Percentiles rank a stretch among this genome's conserved stretches.
Evolutionary conservation across 2,329 filamentous ascomycete species (phyloP).

Genomic region (Didymella lethalis): DNA sequence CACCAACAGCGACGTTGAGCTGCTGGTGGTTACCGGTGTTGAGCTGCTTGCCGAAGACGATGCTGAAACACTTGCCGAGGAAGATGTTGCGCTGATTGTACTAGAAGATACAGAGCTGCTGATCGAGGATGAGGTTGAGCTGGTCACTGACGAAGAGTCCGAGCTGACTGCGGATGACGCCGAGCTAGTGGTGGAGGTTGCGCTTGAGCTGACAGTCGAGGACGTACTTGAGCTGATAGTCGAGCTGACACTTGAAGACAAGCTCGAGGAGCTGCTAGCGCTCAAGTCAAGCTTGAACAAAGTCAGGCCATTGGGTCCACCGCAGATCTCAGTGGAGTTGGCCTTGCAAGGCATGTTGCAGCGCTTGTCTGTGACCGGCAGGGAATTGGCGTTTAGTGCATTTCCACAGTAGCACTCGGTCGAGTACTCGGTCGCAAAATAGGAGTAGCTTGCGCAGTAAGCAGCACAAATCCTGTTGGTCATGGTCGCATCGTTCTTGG

Average conservation of each 20-base stretch:
- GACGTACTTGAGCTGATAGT: background rate
- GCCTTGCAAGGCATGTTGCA: slow-evolving; percentile 27
- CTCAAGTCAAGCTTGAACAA: slow-evolving; percentile 17
- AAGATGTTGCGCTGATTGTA: background rate
- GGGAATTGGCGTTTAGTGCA: slow-evolving; percentile 19
- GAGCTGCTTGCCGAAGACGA: background rate
- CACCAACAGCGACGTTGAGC: background rate
- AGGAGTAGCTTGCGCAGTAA: slow-evolving; percentile 5
- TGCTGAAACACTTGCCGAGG: background rate
- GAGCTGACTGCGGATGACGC: background rate
- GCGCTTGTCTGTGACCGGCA: slow-evolving; percentile 38
- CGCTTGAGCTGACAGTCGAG: background rate
- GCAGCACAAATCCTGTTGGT: slow-evolving; percentile 13
- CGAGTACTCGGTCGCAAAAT: slow-evolving; percentile 12
- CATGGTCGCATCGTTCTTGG: slow-evolving; percentile 3
- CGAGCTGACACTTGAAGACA: background rate
- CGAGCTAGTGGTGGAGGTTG: background rate
- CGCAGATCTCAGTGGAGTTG: slow-evolving; percentile 23
- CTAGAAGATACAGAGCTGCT: background rate
- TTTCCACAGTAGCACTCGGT: slow-evolving; percentile 31
- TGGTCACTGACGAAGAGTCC: background rate
- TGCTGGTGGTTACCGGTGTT: background rate
- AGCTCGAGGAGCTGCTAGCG: background rate
- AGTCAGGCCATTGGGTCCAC: slow-evolving; percentile 24
- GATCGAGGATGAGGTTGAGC: background rate